Evolutionary conservation across 2,329 filamentous ascomycete genomes (phyloP), one percentile per base, ranked within the genome.

Genomic region (Phialocephala subalpina): DNA sequence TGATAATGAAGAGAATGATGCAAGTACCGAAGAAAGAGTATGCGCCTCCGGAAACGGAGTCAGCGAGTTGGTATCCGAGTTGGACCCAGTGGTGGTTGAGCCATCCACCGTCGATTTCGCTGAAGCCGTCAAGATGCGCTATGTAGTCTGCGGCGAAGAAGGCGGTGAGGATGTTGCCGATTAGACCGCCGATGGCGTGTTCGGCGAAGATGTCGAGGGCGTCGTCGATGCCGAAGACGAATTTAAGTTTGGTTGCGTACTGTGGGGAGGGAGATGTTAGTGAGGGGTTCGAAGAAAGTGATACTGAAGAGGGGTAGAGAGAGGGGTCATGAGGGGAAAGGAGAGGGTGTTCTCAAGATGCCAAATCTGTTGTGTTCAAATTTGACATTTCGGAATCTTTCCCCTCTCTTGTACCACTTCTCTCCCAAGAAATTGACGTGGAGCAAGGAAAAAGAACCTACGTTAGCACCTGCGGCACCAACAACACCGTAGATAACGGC

Each of bases 201-300:
- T 94, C 92, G 22, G 92, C 92, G 74, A 95, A 96, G 77, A 96
- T 97, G 79, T 97, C 93, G 61, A 97, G 86, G 3, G 92, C 92
- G 73, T 97, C 93, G 74, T 97, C 93, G 72, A 94, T 89, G 63
- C 86, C 83, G 59, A 97, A 82, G 67, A 93, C 81, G 78, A 95
- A 97, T 82, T 97, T 97, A 74, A 97, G 85, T 82, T 97, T 96
- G 20, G 93, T 97, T 36, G 91, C 93, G 76, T 96, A 97, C 66
- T 67, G 29, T 33, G 4, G 29, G 29, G n/a, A n/a, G 29, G 16
- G 20, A 20, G 9, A 38, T n/a, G 61, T 67, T 57, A 61, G 61
- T 61, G 36, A 33, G 42, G 29, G n/a, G 18, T 18, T 47, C 3
- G 14, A 20, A 29, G 3, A 20, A 47, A 7, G 45, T 49, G 3